These are phyloP conservation scores for Podospora fimiseda DNA, from an alignment of 495 filamentous ascomycete genomes.

Conservation along the genomic window DNA sequence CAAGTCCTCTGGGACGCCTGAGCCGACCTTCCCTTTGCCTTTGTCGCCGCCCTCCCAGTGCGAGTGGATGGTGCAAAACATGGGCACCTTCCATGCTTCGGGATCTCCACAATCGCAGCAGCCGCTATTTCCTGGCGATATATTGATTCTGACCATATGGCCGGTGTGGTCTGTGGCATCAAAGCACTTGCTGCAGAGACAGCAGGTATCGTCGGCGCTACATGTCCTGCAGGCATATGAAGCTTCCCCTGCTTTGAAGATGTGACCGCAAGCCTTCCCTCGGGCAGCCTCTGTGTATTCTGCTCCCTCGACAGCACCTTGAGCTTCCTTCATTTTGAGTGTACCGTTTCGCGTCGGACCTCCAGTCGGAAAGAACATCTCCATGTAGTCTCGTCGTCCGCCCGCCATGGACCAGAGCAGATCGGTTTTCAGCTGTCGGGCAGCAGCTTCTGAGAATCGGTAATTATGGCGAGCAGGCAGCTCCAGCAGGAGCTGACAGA, in stretches of 20 bases:
- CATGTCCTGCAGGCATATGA: conserved; percentile 93
- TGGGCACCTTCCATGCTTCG: conserved; percentile 83
- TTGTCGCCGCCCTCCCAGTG: conserved; percentile 49
- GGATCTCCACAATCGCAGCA: conserved; percentile 96
- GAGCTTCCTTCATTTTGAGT: conserved; percentile 75
- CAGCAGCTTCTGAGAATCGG: conserved; percentile 65
- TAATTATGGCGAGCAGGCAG: conserved; percentile 61
- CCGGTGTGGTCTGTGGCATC: conserved; percentile 92
- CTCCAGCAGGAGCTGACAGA: conserved; percentile 68
- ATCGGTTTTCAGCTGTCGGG: conserved; percentile 60
- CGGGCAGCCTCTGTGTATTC: conserved; percentile 91
- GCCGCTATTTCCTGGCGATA: conserved; percentile 84
- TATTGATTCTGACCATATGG: conserved; percentile 78
- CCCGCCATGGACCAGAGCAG: conserved; percentile 83
- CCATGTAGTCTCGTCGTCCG: conserved; percentile 63
- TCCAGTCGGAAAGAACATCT: conserved; percentile 74
- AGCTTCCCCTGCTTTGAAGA: conserved; percentile 86
- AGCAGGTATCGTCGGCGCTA: conserved; percentile 78
- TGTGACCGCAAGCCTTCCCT: conserved; percentile 95
- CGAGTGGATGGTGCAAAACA: conserved; percentile 92
- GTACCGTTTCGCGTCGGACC: conserved; percentile 44
- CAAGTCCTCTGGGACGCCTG: conserved; percentile 63
- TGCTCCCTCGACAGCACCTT: conserved; percentile 86
- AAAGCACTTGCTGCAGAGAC: conserved; percentile 85
- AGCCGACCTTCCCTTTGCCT: conserved; percentile 57